Evolutionary conservation across 257 asterid species (phyloP), one percentile per base, ranked within the genome.

Genomic region (Solanum bulbocastanum): DNA sequence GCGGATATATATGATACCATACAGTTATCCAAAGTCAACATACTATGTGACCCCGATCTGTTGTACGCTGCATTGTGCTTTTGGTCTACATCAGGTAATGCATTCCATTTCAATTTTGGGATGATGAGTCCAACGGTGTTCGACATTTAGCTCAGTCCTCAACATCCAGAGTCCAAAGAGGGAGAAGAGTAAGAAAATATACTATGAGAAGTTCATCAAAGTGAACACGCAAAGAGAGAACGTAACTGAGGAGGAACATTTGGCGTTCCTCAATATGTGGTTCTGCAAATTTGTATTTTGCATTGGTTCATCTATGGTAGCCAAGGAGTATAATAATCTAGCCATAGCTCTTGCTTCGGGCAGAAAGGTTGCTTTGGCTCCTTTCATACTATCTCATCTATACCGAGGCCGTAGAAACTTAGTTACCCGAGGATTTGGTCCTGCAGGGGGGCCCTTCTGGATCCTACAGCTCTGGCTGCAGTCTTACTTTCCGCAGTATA

Each of bases 251-350:
- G 23, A 16, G 23, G 62, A 52, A 52, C 62, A 52, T 52, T 52
- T 52, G 4, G n/a, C 62, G 23, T 52, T 52, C 23, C 62, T 52
- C 23, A 52, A 52, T 18, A 52, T 52, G 62, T 52, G 62, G 62
- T n/a, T 52, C 23, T 52, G 62, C 62, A 52, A 52, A 18, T 52
- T 52, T 52, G 62, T 52, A 52, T 52, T 52, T 52, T 52, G 62
- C 62, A 52, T 16, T 52, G 62, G 62, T 18, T 52, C 62, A 4
- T 18, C 10, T 2, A 16, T 2, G 10, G 62, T 52, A 52, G n/a
- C 62, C 0, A 18, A 16, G 62, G 62, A 52, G n/a, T 52, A 52
- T 18, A 6, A 18, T 6, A 0, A 6, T 0, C n/a, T 52, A 0
- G 62, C 62, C 62, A 52, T 52, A 16, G 62, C n/a, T 52, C 62